Conservation (phyloP, 1,284 basidiomycete genomes). For the Sporisorium reilianum region DNA sequence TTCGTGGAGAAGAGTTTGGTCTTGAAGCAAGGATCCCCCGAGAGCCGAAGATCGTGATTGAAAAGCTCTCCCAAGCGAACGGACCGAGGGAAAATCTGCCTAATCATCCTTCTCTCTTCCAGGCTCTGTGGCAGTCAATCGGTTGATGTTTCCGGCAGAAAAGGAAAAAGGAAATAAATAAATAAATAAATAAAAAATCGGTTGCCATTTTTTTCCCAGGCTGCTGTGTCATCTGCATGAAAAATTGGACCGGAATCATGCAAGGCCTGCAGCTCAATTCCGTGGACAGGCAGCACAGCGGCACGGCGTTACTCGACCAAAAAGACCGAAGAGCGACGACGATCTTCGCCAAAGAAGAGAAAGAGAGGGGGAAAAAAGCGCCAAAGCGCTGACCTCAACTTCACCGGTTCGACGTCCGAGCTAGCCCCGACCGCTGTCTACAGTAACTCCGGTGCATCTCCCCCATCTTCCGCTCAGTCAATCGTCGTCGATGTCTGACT, state of each 20-base stretch:
- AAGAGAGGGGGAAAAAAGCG: too few relatives aligned
- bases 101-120: background rate
- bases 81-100: background rate
- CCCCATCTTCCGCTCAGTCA: background rate
- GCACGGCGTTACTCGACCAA: background rate
- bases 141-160: too few relatives aligned
- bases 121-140: background rate
- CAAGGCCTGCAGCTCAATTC: too few relatives aligned
- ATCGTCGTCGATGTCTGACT: background rate
- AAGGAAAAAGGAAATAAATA: too few relatives aligned
- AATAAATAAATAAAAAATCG: too few relatives aligned
- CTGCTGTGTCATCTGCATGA: too few relatives aligned
- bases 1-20: background rate
- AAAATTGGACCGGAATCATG: too few relatives aligned
- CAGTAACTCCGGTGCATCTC: background rate
- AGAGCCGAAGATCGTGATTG: background rate
- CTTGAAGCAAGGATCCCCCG: background rate
- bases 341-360: background rate
- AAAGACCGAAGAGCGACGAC: background rate
- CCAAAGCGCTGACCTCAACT: background rate
- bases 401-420: background rate
- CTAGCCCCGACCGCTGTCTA: background rate
- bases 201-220: too few relatives aligned
- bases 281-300: background rate
- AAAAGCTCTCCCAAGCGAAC: background rate